Evolutionary conservation across 306 rosid species (phyloP).

Genomic region (Prunus fruticosa): DNA sequence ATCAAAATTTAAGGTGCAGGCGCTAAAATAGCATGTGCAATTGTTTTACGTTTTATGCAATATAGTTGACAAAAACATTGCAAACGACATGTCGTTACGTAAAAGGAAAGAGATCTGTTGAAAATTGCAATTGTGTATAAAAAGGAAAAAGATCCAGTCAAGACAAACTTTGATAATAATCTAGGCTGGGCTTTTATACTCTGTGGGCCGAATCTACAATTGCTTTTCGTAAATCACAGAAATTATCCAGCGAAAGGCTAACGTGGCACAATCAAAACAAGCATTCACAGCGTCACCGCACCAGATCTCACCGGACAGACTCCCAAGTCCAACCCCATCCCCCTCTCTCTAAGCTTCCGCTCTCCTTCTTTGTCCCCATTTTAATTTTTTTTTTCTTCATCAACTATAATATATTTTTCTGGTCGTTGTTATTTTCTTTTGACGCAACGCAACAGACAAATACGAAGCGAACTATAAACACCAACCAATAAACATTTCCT

Average conservation of each 20-base stretch:
- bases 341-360: neutral
- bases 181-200: neutral
- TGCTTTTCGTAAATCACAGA: too few species aligned
- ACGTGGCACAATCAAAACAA: neutral
- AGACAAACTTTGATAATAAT: neutral
- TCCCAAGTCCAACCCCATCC: neutral
- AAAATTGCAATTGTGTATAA: neutral
- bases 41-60: neutral
- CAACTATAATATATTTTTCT: neutral
- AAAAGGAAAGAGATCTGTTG: neutral
- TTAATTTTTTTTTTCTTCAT: neutral
- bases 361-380: neutral
- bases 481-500: neutral
- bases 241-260: neutral
- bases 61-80: neutral
- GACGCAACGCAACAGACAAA: constrained; percentile 15
- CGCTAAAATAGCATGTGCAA: neutral
- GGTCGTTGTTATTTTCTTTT: neutral
- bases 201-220: neutral
- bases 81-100: neutral
- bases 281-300: neutral
- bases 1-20: neutral
- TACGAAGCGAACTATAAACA: neutral
- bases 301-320: neutral
- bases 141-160: neutral